Conservation (phyloP, 1,284 basidiomycete species). For the Fomitopsis palustris region DNA sequence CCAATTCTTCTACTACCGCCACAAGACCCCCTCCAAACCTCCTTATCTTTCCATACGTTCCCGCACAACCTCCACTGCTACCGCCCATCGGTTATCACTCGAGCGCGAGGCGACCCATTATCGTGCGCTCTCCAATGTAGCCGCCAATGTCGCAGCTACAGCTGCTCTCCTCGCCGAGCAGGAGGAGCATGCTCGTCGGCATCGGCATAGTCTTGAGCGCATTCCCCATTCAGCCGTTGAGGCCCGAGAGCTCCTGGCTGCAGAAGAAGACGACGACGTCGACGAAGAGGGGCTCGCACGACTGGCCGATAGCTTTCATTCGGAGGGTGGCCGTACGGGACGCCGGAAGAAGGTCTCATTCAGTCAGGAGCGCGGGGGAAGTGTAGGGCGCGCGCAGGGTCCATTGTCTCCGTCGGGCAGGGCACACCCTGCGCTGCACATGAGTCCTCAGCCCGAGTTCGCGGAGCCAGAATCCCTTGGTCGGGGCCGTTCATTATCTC, state of each 20-base stretch:
- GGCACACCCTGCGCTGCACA: slow-evolving; percentile 30
- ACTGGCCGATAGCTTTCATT: slow-evolving; percentile 68
- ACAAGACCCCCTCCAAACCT: slow-evolving; percentile 28
- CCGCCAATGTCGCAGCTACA: slow-evolving; percentile 63
- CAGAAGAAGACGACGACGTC: slow-evolving; percentile 48
- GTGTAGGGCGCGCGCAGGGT: slow-evolving; percentile 33
- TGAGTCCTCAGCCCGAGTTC: slow-evolving; percentile 22
- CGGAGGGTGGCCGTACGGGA: slow-evolving; percentile 50
- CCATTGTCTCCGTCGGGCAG: slow-evolving; percentile 18
- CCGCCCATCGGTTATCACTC: slow-evolving; percentile 40
- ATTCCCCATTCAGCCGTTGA: slow-evolving; percentile 17
- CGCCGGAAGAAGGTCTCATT: slow-evolving; percentile 58
- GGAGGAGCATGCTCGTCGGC: slow-evolving; percentile 37
- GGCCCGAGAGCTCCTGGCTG: slow-evolving; percentile 20
- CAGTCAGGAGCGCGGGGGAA: slow-evolving; percentile 52
- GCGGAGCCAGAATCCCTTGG: slow-evolving; percentile 26
- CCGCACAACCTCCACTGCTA: slow-evolving; percentile 36
- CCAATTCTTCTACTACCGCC: slow-evolving; percentile 78
- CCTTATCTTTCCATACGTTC: slow-evolving; percentile 37
- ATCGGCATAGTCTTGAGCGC: slow-evolving; percentile 18
- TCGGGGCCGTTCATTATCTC: slow-evolving; percentile 46
- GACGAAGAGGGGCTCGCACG: slow-evolving; percentile 50
- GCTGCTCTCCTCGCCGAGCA: slow-evolving; percentile 63
- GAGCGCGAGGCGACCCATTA: slow-evolving; percentile 57
- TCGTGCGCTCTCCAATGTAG: slow-evolving; percentile 62